Conservation (phyloP, 768 basidiomycete genomes). For the Hebeloma cylindrosporum region DNA sequence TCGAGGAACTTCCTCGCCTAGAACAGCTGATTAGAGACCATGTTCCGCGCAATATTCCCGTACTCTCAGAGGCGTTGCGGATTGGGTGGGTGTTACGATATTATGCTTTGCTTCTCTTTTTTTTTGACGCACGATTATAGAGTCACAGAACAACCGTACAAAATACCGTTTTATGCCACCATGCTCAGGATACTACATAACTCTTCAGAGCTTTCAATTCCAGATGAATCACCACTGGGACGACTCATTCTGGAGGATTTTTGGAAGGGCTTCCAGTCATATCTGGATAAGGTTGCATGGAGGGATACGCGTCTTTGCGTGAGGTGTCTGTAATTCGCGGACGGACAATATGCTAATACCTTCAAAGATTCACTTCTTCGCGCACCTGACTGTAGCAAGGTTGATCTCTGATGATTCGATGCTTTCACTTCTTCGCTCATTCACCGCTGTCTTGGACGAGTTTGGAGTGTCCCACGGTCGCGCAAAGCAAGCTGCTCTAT, state of each 20-base stretch:
- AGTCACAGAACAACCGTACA: constrained; percentile 90
- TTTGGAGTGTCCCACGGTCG: constrained; percentile 86
- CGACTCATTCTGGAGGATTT: constrained; percentile 82
- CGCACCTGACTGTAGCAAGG: constrained; percentile 76
- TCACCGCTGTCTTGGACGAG: constrained; percentile 84
- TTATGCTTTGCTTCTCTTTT: constrained; percentile 8
- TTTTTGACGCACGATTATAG: constrained; percentile 37
- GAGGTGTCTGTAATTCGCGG: constrained; percentile 30
- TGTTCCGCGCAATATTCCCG: constrained; percentile 55
- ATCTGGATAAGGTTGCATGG: constrained; percentile 89
- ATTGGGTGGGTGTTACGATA: constrained; percentile 50
- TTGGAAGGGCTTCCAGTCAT: constrained; percentile 87
- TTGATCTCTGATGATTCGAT: constrained; percentile 79
- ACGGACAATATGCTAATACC: constrained; percentile 7
- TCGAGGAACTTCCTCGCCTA: constrained; percentile 66
- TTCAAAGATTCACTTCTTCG: constrained; percentile 86
- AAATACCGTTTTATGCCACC: constrained; percentile 87
- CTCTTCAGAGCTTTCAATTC: constrained; percentile 35
- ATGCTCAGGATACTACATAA: constrained; percentile 70
- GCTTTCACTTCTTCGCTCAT: constrained; percentile 77
- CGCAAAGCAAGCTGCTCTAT: constrained; percentile 76
- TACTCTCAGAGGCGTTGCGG: constrained; percentile 73
- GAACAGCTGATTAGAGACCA: constrained; percentile 66
- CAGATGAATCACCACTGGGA: constrained; percentile 54
- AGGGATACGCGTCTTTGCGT: constrained; percentile 87